Base-by-base conservation (phyloP, 202 grass and related monocot genomes). In the Schoenoplectus tabernaemontani region DNA sequence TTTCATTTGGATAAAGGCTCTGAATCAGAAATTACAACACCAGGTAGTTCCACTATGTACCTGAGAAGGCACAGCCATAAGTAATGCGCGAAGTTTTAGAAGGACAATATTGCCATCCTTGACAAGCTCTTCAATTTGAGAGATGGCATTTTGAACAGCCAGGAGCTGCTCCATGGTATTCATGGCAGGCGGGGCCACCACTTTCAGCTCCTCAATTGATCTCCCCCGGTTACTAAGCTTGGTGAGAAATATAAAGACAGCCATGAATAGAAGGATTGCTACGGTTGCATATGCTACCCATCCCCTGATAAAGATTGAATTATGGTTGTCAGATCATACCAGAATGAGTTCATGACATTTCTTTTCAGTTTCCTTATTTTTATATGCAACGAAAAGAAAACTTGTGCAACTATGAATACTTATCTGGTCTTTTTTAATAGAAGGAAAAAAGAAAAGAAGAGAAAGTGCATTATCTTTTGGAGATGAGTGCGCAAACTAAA, bases 161-260 rank as follows among this genome's bases (percentile, higher is more conserved):
- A 97, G 86, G 33, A 97, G 89, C 87, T 97, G 95, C 83, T 97
- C 91, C 95, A 97, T 87, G 37, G 89, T 97, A 83, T 87, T 97
- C 91, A 97, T 86, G 77, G 87, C 69, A 65, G 89, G 91, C 82
- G 95, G 95, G 72, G 84, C 89, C 83, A 84, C 81, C 57, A 97
- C 95, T 79, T 92, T 97, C 53, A 97, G 24, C 78, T 87, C 86
- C 79, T 59, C 71, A 60, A 97, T 92, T 76, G 84, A 76, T 59
- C 86, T 90, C 82, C 87, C 91, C 84, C 91, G 82, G 84, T 87
- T 97, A 83, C 82, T 85, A 81, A 97, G 84, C 89, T 85, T 87
- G 46, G 95, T 92, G 44, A 93, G 80, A 68, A 93, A 74, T 88
- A 94, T 97, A 82, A 97, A 93, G 9, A 68, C 53, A 60, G 87